Percentiles rank a stretch among this genome's conserved stretches.
Conservation (phyloP, 768 basidiomycete genomes). For the Phylloporus arenicola region DNA sequence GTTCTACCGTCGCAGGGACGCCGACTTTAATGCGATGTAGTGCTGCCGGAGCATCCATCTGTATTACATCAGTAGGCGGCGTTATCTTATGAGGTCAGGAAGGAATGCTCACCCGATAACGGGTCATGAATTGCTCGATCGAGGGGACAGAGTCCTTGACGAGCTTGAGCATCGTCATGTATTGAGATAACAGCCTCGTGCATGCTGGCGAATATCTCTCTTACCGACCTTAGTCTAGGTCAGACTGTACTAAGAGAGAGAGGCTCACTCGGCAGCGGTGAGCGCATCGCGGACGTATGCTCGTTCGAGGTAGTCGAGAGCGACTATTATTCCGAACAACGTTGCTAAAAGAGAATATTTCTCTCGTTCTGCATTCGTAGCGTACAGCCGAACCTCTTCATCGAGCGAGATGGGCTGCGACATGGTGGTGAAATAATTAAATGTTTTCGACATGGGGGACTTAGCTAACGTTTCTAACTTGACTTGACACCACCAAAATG, state of each 20-base stretch:
- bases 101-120: slow-evolving; percentile 60
- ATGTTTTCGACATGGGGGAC: background rate
- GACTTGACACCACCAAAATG: slow-evolving; percentile 5
- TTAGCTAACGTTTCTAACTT: slow-evolving; percentile 3
- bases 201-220: slow-evolving; percentile 96
- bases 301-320: slow-evolving; percentile 90
- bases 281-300: slow-evolving; percentile 94
- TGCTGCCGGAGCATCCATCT: slow-evolving; percentile 95
- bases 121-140: slow-evolving; percentile 87
- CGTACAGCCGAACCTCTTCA: slow-evolving; percentile 88
- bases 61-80: background rate
- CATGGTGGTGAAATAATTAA: slow-evolving; percentile 19
- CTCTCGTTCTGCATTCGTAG: slow-evolving; percentile 84
- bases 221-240: slow-evolving; percentile 8
- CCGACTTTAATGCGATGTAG: slow-evolving; percentile 86
- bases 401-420: slow-evolving; percentile 56
- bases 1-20: slow-evolving; percentile 95
- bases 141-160: slow-evolving; percentile 82
- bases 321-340: slow-evolving; percentile 85
- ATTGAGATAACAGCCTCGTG: slow-evolving; percentile 88
- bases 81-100: background rate
- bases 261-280: slow-evolving; percentile 79
- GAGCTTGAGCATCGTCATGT: slow-evolving; percentile 96
- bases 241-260: background rate
- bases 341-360: slow-evolving; percentile 84